phyloP scores from a whole-genome alignment of 768 basidiomycete species.

The Pulveroboletus frians region DNA sequence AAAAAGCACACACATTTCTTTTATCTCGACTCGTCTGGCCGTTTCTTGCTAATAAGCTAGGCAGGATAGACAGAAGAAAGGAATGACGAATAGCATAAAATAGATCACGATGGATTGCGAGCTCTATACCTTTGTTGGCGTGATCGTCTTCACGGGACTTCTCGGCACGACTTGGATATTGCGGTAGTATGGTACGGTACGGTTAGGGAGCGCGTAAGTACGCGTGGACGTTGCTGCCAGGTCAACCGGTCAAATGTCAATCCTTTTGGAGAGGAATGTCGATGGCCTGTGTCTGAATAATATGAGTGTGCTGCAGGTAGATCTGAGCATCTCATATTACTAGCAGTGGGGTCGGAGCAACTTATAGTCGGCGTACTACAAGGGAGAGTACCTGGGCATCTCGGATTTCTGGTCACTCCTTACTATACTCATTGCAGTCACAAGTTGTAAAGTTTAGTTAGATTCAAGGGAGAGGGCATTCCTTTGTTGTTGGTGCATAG shows the following conservation, averaged over 20 bases:
- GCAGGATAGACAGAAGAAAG: conserved; percentile 8
- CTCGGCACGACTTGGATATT: neutral
- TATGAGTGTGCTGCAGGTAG: too few species aligned
- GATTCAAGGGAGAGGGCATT: too few species aligned
- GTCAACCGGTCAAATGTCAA: neutral
- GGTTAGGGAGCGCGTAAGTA: neutral
- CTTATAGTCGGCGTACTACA: too few species aligned
- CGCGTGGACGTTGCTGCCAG: neutral
- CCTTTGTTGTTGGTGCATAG: too few species aligned
- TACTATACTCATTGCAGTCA: too few species aligned
- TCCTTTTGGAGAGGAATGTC: neutral
- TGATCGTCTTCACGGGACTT: neutral
- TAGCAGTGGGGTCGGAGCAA: too few species aligned
- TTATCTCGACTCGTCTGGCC: neutral
- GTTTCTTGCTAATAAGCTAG: conserved; percentile 1
- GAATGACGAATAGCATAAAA: conserved; percentile 3
- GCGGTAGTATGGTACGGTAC: neutral
- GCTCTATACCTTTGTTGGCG: neutral
- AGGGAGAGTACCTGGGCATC: too few species aligned
- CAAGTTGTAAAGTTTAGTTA: too few species aligned
- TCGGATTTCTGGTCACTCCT: too few species aligned
- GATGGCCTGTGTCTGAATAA: too few species aligned
- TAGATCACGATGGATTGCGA: neutral
- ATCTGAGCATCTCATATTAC: too few species aligned
- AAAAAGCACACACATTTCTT: conserved; percentile 13